Percentiles rank a stretch among this genome's conserved stretches.
Conservation (phyloP, 805 yeast species). For the Metschnikowia bowlesiae region DNA sequence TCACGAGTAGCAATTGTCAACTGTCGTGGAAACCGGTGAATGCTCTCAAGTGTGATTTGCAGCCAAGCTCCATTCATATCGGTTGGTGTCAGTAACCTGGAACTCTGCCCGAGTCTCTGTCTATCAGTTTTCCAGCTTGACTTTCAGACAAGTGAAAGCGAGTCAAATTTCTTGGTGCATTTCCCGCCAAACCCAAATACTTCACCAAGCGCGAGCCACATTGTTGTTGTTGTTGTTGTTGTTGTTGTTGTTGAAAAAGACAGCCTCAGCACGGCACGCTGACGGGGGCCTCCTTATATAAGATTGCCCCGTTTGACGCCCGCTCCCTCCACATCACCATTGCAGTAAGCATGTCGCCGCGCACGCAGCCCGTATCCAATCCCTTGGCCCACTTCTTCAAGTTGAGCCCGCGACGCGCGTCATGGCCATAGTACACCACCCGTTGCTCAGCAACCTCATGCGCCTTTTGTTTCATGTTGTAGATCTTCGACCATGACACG, state of each 20-base stretch:
- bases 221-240: too few relatives aligned
- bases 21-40: too few relatives aligned
- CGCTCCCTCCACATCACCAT: slow-evolving; percentile 39
- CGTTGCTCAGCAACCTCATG: slow-evolving; percentile 25
- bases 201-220: too few relatives aligned
- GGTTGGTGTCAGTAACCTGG: too few relatives aligned
- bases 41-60: not conserved
- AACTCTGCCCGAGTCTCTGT: too few relatives aligned
- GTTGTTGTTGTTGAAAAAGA: not conserved
- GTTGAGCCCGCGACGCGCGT: slow-evolving; percentile 72
- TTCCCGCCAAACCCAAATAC: too few relatives aligned
- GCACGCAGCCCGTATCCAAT: slow-evolving; percentile 76
- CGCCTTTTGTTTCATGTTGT: slow-evolving; percentile 43
- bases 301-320: slow-evolving; percentile 2
- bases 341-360: slow-evolving; percentile 68
- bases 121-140: too few relatives aligned
- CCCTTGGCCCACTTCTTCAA: slow-evolving; percentile 68
- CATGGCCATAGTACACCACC: slow-evolving; percentile 81
- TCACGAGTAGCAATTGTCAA: too few relatives aligned
- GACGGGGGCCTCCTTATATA: slow-evolving; percentile 12
- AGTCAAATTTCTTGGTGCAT: too few relatives aligned
- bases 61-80: not conserved
- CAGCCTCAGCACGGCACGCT: slow-evolving; percentile 11
- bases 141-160: too few relatives aligned
- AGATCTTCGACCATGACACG: slow-evolving; percentile 55